phyloP scores from a whole-genome alignment of 306 rosid species.

The Lagenaria siceraria region DNA sequence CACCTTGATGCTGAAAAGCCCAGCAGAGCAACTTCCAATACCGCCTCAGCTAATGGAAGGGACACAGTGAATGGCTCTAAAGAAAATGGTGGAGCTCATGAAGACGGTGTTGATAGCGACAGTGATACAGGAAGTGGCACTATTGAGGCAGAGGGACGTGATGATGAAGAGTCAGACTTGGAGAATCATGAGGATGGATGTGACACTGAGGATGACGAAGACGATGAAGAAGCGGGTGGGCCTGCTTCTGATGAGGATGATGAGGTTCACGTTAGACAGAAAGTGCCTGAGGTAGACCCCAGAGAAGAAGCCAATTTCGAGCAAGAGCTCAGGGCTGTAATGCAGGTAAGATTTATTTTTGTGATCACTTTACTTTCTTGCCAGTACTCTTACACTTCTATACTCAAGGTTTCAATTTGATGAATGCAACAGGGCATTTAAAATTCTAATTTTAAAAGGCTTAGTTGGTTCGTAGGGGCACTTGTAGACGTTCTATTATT shows the following conservation, averaged over 20 bases:
- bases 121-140: slow-evolving; percentile 83
- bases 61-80: slow-evolving; percentile 42
- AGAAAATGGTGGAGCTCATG: slow-evolving; percentile 55
- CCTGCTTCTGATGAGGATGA: slow-evolving; percentile 92
- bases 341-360: slow-evolving; percentile 48
- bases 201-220: slow-evolving; percentile 77
- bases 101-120: slow-evolving; percentile 55
- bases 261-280: slow-evolving; percentile 91
- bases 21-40: slow-evolving; percentile 37
- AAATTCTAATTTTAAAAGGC: neutral
- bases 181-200: slow-evolving; percentile 70
- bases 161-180: slow-evolving; percentile 74
- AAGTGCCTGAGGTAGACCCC: slow-evolving; percentile 75
- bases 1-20: slow-evolving; percentile 55
- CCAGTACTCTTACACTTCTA: neutral
- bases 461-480: neutral
- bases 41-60: slow-evolving; percentile 39
- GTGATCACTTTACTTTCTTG: neutral
- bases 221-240: slow-evolving; percentile 53
- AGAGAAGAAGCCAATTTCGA: slow-evolving; percentile 83
- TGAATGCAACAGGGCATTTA: neutral
- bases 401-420: neutral
- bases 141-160: slow-evolving; percentile 56
- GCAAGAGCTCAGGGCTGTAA: slow-evolving; percentile 83
- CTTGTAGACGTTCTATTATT: neutral